Conservation (phyloP, 2,329 filamentous ascomycete species). For the Aspergillus cejpii region DNA sequence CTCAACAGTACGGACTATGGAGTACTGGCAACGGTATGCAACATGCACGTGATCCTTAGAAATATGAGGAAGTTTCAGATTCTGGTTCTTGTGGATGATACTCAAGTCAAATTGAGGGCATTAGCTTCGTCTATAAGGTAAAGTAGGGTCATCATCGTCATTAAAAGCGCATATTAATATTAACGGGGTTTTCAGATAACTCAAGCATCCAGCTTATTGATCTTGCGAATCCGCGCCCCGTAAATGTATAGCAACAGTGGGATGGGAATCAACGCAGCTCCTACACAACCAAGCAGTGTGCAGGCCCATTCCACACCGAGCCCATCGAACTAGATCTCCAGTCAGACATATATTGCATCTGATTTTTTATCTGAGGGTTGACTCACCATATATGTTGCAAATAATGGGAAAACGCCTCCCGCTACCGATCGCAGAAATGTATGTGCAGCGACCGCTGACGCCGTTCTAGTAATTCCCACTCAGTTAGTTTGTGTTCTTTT, state of each 20-base stretch:
- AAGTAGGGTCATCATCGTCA: neutral
- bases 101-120: no score
- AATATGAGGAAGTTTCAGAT: no score
- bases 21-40: no score
- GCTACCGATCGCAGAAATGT: conserved; percentile 43
- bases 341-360: no score
- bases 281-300: conserved; percentile 28
- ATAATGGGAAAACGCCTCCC: conserved; percentile 35
- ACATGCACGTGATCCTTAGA: no score
- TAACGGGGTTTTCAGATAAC: no score
- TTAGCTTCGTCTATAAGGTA: no score
- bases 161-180: no score
- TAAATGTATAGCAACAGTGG: conserved; percentile 18
- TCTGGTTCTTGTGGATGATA: no score
- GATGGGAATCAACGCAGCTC: conserved; percentile 24
- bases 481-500: neutral
- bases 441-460: conserved; percentile 46
- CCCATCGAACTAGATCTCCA: conserved; percentile 21
- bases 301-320: conserved; percentile 29
- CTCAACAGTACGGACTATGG: no score
- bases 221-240: conserved; percentile 8
- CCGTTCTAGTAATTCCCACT: conserved; percentile 32
- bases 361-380: neutral
- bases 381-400: conserved; percentile 15
- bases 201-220: conserved; percentile 4